Conservation (phyloP, 371 early-diverging fungal genomes). For the Lichtheimia corymbifera region DNA sequence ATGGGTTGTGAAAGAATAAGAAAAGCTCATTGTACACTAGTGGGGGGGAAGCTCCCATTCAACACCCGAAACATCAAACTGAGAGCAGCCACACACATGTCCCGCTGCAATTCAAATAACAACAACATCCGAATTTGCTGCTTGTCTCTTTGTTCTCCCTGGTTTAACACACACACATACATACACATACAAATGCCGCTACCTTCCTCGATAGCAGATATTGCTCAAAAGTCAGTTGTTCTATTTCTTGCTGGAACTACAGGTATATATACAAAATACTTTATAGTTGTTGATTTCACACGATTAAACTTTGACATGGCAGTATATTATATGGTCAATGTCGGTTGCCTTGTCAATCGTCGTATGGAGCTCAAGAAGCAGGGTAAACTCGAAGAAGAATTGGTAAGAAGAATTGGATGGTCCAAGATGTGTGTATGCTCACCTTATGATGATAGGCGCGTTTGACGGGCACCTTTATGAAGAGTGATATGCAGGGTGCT, state of each 20-base stretch:
- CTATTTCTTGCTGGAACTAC: slow-evolving; percentile 49
- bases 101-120: too few relatives aligned
- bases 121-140: too few relatives aligned
- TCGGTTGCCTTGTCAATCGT: slow-evolving; percentile 68
- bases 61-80: too few relatives aligned
- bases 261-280: slow-evolving; percentile 19
- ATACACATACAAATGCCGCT: slow-evolving; percentile 28
- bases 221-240: slow-evolving; percentile 53
- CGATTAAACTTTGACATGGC: neutral
- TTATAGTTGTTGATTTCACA: neutral
- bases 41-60: too few relatives aligned
- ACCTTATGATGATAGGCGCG: slow-evolving; percentile 25
- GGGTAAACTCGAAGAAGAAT: slow-evolving; percentile 49
- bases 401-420: slow-evolving; percentile 25
- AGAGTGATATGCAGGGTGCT: slow-evolving; percentile 9
- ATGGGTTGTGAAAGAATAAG: too few relatives aligned
- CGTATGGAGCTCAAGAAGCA: slow-evolving; percentile 50
- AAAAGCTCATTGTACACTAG: too few relatives aligned
- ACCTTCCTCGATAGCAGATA: slow-evolving; percentile 43
- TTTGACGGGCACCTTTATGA: slow-evolving; percentile 19
- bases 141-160: slow-evolving; percentile 10
- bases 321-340: slow-evolving; percentile 83
- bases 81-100: too few relatives aligned
- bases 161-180: neutral
- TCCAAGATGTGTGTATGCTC: neutral